A percentile compares a stretch with the other conserved stretches of the same genome.
Evolutionary conservation across 140 eudicot genomes (phyloP).

Genomic region (Erigeron philadelphicus): DNA sequence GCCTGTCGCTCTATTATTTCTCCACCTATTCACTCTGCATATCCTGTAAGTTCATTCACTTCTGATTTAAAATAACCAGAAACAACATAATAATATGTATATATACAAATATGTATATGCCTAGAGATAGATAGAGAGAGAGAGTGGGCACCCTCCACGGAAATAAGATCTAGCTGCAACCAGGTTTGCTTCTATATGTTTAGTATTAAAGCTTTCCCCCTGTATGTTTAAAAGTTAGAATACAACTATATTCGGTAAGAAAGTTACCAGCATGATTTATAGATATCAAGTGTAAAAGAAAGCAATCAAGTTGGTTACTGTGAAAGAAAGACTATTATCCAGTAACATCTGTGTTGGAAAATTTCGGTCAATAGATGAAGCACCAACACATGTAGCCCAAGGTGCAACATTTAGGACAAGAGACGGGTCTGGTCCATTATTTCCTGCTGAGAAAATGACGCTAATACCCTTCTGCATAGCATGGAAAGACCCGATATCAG

Average conservation of each 20-base stretch:
- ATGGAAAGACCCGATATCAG: constrained; percentile 67
- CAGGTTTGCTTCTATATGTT: constrained; percentile 41
- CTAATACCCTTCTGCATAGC: constrained; percentile 62
- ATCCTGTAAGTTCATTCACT: constrained; percentile 30
- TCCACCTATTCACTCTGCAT: constrained; percentile 42
- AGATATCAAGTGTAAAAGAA: not conserved
- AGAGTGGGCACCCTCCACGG: constrained; percentile 41
- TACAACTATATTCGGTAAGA: not conserved
- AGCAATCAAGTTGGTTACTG: constrained; percentile 30
- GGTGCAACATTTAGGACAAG: constrained; percentile 65
- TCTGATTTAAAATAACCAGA: not conserved
- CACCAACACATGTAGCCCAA: constrained; percentile 71
- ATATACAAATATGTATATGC: not conserved
- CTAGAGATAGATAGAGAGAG: constrained; percentile 11
- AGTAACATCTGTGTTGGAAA: constrained; percentile 47
- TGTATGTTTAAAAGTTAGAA: constrained; percentile 23
- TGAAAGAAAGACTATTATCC: constrained; percentile 32
- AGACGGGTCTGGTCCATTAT: constrained; percentile 56
- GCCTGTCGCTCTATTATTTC: constrained; percentile 37
- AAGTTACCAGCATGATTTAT: not conserved
- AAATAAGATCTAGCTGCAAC: constrained; percentile 42
- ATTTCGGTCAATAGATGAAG: constrained; percentile 52
- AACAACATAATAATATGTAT: not conserved
- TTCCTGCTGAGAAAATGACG: constrained; percentile 72
- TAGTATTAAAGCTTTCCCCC: constrained; percentile 62